Evolutionary conservation across 352 stramenopile species (phyloP).

Genomic region (Globisporangium rhizosaccharum): DNA sequence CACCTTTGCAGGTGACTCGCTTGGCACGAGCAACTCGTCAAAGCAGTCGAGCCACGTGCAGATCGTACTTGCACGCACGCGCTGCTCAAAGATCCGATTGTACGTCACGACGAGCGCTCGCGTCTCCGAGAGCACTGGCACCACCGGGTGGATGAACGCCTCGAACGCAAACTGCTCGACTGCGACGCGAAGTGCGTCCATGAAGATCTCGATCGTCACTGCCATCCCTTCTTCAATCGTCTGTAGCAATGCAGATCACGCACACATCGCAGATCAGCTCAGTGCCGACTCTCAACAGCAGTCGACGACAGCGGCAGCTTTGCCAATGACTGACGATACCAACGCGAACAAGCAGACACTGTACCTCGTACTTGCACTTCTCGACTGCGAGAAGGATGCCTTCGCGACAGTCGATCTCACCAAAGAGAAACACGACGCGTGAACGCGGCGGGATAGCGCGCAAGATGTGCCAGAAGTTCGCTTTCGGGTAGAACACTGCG

Average conservation of each 20-base stretch:
- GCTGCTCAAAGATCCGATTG: conserved; percentile 60
- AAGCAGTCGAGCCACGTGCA: conserved; percentile 90
- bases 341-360: background rate
- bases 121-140: conserved; percentile 88
- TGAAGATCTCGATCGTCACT: conserved; percentile 77
- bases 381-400: conserved; percentile 87
- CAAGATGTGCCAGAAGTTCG: conserved; percentile 83
- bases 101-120: conserved; percentile 78
- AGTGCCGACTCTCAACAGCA: background rate
- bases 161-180: conserved; percentile 60
- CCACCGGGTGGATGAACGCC: conserved; percentile 79
- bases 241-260: conserved; percentile 14
- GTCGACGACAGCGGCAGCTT: background rate
- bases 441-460: conserved; percentile 42
- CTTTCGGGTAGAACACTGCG: conserved; percentile 90
- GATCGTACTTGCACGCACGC: conserved; percentile 30
- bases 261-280: background rate
- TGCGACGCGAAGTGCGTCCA: conserved; percentile 49
- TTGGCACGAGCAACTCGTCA: conserved; percentile 63
- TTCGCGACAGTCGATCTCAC: conserved; percentile 95
- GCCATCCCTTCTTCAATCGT: conserved; percentile 76
- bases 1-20: conserved; percentile 39
- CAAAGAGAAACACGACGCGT: conserved; percentile 89
- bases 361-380: conserved; percentile 82
- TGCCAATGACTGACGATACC: background rate